phyloP scores from a whole-genome alignment of 1,284 basidiomycete species.

The Peniophora sp. region DNA sequence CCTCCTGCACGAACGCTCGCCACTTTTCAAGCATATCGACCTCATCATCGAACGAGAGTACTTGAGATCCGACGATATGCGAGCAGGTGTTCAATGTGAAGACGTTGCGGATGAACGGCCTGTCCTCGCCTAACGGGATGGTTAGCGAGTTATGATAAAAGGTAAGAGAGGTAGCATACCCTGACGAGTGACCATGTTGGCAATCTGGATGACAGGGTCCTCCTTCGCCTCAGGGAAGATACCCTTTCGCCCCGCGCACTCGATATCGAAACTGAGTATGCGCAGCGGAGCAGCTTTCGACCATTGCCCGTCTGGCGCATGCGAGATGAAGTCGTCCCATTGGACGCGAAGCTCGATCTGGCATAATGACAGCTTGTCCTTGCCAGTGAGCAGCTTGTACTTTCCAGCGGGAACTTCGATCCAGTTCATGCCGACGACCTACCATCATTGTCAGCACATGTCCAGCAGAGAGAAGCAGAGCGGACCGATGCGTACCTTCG shows the following conservation, averaged over 20 bases:
- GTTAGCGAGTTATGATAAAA: too few relatives aligned
- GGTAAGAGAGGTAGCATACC: too few relatives aligned
- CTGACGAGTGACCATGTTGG: conserved; percentile 95
- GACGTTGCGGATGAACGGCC: conserved; percentile 93
- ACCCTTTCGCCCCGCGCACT: conserved; percentile 93
- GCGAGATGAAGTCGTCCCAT: conserved; percentile 80
- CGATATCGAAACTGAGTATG: conserved; percentile 94
- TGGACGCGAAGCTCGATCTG: conserved; percentile 76
- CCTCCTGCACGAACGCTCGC: conserved; percentile 80
- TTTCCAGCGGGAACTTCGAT: conserved; percentile 81
- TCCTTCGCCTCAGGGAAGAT: conserved; percentile 86
- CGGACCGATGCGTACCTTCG: conserved; percentile 47
- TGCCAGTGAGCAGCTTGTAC: conserved; percentile 55
- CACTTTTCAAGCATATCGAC: conserved; percentile 66
- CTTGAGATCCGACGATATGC: conserved; percentile 91
- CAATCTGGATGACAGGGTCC: conserved; percentile 95
- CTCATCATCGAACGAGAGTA: conserved; percentile 80
- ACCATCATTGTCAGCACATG: background rate
- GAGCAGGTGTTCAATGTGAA: conserved; percentile 92
- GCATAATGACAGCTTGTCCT: conserved; percentile 68
- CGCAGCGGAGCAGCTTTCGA: conserved; percentile 84
- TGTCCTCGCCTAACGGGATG: conserved; percentile 61
- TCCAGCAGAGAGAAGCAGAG: background rate
- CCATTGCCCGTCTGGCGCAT: conserved; percentile 86
- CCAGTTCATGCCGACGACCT: conserved; percentile 98